These are phyloP conservation scores for Zalerion maritima DNA, from an alignment of 495 filamentous ascomycete species.

Conservation along the genomic window DNA sequence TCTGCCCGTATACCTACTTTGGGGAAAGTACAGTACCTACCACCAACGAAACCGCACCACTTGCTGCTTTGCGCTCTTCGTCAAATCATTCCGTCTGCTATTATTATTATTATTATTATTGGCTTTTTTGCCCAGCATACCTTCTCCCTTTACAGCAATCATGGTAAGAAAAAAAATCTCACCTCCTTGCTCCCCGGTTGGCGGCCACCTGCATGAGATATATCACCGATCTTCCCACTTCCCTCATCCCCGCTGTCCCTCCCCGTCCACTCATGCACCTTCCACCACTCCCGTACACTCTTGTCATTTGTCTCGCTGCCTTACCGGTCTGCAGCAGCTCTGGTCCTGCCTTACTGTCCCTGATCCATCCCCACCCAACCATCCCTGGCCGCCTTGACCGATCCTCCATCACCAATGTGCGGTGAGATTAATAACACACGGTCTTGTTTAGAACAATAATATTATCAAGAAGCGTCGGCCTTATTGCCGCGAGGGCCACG, in stretches of 20 bases:
- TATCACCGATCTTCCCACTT: slow-evolving; percentile 11
- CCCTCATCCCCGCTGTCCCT: slow-evolving; percentile 1
- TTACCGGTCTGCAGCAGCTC: slow-evolving; percentile 15
- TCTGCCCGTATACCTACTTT: slow-evolving; percentile 11
- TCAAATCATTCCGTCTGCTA: too few relatives aligned
- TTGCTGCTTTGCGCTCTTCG: too few relatives aligned
- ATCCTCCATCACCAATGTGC: slow-evolving; percentile 14
- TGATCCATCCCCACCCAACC: slow-evolving; percentile 15
- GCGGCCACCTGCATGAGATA: slow-evolving; percentile 20
- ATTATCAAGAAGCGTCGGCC: slow-evolving; percentile 34
- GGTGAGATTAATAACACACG: slow-evolving; percentile 35
- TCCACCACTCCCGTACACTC: slow-evolving; percentile 7
- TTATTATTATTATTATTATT: slow-evolving; percentile 13
- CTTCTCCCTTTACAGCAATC: slow-evolving; percentile 9
- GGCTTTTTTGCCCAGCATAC: slow-evolving; percentile 26
- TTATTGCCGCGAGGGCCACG: slow-evolving; percentile 27
- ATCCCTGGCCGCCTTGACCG: not conserved
- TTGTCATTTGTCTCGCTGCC: slow-evolving; percentile 16
- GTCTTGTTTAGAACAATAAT: slow-evolving; percentile 30
- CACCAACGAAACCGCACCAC: too few relatives aligned
- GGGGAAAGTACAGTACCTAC: slow-evolving; percentile 13
- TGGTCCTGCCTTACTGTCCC: slow-evolving; percentile 7
- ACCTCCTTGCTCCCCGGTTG: slow-evolving; percentile 9
- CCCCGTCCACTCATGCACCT: slow-evolving; percentile 5
- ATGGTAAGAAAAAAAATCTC: slow-evolving; percentile 35